phyloP scores from a whole-genome alignment of 2,329 filamentous ascomycete genomes.

The Claviceps capensis region DNA sequence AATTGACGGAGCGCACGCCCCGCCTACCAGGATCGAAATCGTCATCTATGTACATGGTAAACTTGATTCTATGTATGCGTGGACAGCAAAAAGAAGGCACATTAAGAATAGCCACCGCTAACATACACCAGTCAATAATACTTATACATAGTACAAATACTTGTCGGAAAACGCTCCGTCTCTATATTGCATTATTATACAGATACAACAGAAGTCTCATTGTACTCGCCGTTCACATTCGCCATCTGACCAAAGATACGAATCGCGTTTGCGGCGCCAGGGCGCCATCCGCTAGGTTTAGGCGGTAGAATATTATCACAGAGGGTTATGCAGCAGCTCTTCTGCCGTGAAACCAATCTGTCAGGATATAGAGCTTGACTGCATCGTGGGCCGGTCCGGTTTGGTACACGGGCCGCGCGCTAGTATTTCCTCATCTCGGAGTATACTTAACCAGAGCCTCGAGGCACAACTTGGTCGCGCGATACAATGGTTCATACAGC shows the following conservation, averaged over 20 bases:
- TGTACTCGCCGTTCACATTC: conserved; percentile 4
- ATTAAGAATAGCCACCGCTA: too few relatives aligned
- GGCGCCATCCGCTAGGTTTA: conserved; percentile 7
- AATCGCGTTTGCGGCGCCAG: conserved; percentile 18
- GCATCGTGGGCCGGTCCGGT: conserved; percentile 29
- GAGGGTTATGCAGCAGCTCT: conserved; percentile 12
- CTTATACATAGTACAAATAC: too few relatives aligned
- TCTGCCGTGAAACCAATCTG: conserved; percentile 39
- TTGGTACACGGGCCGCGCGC: conserved; percentile 29
- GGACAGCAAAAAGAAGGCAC: too few relatives aligned
- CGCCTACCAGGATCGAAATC: too few relatives aligned
- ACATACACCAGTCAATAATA: too few relatives aligned
- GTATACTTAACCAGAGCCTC: conserved; percentile 36
- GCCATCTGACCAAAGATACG: conserved; percentile 19
- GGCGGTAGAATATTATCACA: neutral
- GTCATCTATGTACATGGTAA: too few relatives aligned
- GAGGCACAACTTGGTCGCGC: conserved; percentile 28
- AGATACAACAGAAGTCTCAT: too few relatives aligned
- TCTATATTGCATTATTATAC: too few relatives aligned
- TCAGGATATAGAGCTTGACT: conserved; percentile 38
- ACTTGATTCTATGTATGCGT: too few relatives aligned
- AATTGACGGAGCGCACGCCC: too few relatives aligned
- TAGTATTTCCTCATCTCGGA: conserved; percentile 41
- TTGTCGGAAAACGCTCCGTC: too few relatives aligned
- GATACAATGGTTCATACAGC: conserved; percentile 43